Evolutionary conservation across 306 rosid genomes (phyloP).

Genomic region (Fagus crenata): DNA sequence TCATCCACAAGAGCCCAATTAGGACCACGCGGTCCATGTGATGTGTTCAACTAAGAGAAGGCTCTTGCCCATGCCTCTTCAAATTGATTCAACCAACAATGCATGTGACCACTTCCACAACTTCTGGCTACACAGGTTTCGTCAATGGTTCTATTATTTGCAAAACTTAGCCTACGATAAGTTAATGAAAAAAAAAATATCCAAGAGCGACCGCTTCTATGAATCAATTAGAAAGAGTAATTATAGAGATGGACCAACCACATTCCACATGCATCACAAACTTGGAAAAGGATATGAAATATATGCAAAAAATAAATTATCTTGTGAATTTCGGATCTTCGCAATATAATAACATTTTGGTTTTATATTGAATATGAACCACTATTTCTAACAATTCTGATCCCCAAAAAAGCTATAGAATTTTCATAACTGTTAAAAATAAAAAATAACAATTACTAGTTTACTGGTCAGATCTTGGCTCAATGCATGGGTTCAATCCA

Average conservation of each 20-base stretch:
- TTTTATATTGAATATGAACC: too few species aligned
- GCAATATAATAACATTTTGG: too few species aligned
- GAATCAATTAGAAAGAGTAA: neutral
- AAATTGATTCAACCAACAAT: neutral
- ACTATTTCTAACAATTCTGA: too few species aligned
- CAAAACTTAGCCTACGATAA: neutral
- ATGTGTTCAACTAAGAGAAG: neutral
- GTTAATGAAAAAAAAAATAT: neutral
- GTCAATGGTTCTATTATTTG: neutral
- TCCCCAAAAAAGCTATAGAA: too few species aligned
- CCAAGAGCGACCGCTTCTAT: neutral
- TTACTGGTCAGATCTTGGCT: neutral
- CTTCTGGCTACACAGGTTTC: too few species aligned
- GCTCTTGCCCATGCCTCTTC: neutral
- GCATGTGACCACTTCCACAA: neutral
- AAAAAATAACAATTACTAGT: neutral
- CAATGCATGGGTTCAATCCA: neutral
- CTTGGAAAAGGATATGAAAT: too few species aligned
- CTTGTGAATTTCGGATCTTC: too few species aligned
- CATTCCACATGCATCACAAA: too few species aligned
- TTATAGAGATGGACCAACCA: neutral
- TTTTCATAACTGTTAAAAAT: too few species aligned
- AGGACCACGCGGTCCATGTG: slow-evolving; percentile 43
- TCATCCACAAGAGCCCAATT: slow-evolving; percentile 6
- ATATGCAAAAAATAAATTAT: too few species aligned